These are phyloP conservation scores for Postia placenta DNA, from an alignment of 768 basidiomycete genomes.

Conservation along the genomic window DNA sequence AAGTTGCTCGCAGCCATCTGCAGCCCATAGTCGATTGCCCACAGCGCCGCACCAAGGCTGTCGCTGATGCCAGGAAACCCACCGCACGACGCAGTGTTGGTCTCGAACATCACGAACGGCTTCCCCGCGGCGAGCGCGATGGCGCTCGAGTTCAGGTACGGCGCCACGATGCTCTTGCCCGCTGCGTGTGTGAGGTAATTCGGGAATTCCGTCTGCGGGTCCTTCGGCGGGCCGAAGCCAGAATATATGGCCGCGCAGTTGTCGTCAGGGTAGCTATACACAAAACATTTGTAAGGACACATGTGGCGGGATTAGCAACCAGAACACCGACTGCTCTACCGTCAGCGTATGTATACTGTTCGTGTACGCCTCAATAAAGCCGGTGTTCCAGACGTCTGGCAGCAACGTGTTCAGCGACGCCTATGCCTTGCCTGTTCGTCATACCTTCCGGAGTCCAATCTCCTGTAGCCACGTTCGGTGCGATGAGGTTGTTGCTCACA, in stretches of 20 bases:
- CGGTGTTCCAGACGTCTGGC: constrained; percentile 26
- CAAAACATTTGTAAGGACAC: not conserved
- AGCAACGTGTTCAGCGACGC: too few relatives aligned
- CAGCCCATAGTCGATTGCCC: constrained; percentile 45
- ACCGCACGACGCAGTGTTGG: constrained; percentile 48
- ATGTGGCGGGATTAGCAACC: not conserved
- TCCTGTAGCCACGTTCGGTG: constrained; percentile 25
- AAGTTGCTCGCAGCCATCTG: constrained; percentile 46
- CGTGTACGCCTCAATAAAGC: constrained; percentile 22
- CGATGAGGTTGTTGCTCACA: constrained; percentile 24
- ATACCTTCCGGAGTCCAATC: constrained; percentile 24
- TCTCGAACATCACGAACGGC: constrained; percentile 50
- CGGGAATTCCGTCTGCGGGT: constrained; percentile 35
- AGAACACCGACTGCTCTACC: constrained; percentile 30
- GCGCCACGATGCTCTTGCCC: constrained; percentile 27
- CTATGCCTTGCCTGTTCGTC: not conserved
- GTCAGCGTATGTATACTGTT: constrained; percentile 32
- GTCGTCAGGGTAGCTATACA: constrained; percentile 31
- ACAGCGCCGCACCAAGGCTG: constrained; percentile 45
- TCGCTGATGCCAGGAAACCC: constrained; percentile 51
- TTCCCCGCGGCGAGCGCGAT: constrained; percentile 28
- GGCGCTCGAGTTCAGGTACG: constrained; percentile 32
- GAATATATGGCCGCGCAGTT: constrained; percentile 26
- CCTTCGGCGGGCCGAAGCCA: constrained; percentile 16
- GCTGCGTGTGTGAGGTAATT: constrained; percentile 39